Percentiles rank a stretch among this genome's conserved stretches.
Evolutionary conservation across 768 basidiomycete species (phyloP).

Genomic region (Leccinum variicolor): DNA sequence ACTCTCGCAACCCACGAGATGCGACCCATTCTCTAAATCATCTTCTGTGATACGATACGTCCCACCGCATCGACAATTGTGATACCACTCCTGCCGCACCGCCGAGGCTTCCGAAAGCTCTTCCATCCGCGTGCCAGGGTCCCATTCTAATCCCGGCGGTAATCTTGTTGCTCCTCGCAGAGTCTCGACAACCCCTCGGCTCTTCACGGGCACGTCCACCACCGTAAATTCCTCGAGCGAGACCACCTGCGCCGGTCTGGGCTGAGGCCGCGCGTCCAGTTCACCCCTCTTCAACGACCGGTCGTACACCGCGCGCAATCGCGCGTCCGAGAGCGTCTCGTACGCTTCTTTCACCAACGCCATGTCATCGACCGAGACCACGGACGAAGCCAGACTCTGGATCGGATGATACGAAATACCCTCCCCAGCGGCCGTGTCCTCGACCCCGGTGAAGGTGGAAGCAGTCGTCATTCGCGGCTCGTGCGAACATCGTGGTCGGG

Average conservation of each 20-base stretch:
- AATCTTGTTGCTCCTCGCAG: neutral
- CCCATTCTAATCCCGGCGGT: neutral
- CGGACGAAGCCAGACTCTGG: neutral
- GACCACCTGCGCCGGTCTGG: conserved; percentile 73
- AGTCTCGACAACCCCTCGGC: neutral
- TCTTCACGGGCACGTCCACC: neutral
- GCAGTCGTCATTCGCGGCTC: neutral
- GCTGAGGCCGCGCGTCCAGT: conserved; percentile 19
- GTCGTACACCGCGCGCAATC: conserved; percentile 54
- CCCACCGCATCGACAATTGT: conserved; percentile 75
- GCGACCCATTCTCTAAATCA: conserved; percentile 67
- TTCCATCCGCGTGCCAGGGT: neutral
- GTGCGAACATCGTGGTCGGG: neutral
- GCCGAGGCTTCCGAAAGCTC: conserved; percentile 24
- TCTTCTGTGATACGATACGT: conserved; percentile 51
- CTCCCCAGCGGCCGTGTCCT: conserved; percentile 20
- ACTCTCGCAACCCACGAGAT: conserved; percentile 67
- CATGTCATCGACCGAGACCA: conserved; percentile 37
- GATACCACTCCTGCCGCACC: conserved; percentile 40
- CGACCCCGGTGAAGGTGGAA: neutral
- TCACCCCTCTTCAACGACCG: conserved; percentile 9
- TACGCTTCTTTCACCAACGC: conserved; percentile 68
- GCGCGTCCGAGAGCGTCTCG: conserved; percentile 49
- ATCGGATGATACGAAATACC: neutral
- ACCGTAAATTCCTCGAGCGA: conserved; percentile 69